phyloP scores from a whole-genome alignment of 73 alveolate genomes.

The Symbiodinium pilosum region DNA sequence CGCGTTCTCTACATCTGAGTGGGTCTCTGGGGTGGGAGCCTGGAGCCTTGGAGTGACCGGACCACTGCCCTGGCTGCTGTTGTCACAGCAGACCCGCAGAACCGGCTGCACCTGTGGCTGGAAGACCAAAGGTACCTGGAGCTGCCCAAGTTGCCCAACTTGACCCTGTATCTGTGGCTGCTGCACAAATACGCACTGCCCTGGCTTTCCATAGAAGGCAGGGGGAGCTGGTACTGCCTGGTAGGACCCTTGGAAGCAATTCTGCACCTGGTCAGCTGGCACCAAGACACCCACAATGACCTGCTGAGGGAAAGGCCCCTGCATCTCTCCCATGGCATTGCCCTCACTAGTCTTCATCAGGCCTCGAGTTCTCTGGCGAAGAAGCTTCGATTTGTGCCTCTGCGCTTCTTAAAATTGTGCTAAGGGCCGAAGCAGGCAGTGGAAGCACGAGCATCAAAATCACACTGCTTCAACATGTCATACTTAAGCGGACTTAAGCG shows the following conservation, averaged over 20 bases:
- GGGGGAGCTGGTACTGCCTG: constrained; percentile 92
- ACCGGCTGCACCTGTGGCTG: not conserved
- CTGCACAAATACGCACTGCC: constrained; percentile 35
- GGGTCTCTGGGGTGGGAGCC: not conserved
- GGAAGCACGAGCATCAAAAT: too few relatives aligned
- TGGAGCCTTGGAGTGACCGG: constrained; percentile 48
- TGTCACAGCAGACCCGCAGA: not conserved
- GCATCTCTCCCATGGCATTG: constrained; percentile 4
- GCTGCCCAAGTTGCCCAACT: not conserved
- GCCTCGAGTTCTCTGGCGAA: not conserved
- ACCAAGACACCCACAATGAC: constrained; percentile 75
- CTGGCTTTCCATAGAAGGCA: constrained; percentile 82
- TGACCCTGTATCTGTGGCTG: constrained; percentile 23
- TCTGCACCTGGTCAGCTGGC: constrained; percentile 85
- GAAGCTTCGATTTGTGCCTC: not conserved
- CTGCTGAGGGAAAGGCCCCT: not conserved
- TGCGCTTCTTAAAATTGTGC: not conserved
- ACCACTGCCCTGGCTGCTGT: constrained; percentile 30
- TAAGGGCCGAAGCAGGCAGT: too few relatives aligned
- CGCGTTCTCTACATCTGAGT: not conserved
- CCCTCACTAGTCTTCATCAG: not conserved
- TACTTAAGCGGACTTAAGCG: too few relatives aligned
- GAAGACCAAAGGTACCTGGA: not conserved
- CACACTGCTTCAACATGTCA: too few relatives aligned
- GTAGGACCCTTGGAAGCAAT: constrained; percentile 7